Evolutionary conservation across 2,329 filamentous ascomycete species (phyloP), one percentile per base, ranked within the genome.

Genomic region (Aspergillus transmontanensis): DNA sequence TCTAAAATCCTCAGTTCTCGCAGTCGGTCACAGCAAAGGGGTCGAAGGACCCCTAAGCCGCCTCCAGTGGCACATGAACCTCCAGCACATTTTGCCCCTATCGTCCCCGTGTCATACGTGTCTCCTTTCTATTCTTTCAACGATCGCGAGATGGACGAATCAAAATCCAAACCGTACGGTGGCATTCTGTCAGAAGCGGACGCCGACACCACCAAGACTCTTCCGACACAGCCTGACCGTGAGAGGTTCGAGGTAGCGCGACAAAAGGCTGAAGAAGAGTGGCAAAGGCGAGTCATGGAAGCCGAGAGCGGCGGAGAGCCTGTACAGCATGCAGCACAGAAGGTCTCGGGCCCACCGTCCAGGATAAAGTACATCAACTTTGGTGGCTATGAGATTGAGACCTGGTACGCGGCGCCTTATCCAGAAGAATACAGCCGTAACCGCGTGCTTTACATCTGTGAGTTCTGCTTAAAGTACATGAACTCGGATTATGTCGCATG

Each of bases 351-450:
- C 0, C 92, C 93, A 32, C 92, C 93, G 5, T 98, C 94, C 77
- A 95, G 97, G 79, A 98, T 99, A 76, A 96, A 98, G 78, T 97
- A 94, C 79, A 97, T 99, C 80, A 95, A 97, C 72, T 98, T 99
- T 80, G 95, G 95, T 53, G 93, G 93, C 58, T 96, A 91, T 85
- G 95, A 99, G 78, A 99, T 99, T 71, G 95, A 99, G 76, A 99
- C 95, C 3, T 98, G 95, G 94, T 97, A 99, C 79, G 94, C 95
- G 34, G 95, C 95, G 45, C 96, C 95, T 14, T 99, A 99, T 75
- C 95, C 95, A 0, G 95, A 97, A 76, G 95, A 99, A 79, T 99
- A 99, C 82, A 98, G 93, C 76, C 89, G 94, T 67, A 98, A 99
- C 75, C 90, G 92, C 34, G 91, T 97, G 43, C 86, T 99, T n/a